Evolutionary conservation across 768 basidiomycete genomes (phyloP).

Genomic region (Pleurotus citrinopileatus): DNA sequence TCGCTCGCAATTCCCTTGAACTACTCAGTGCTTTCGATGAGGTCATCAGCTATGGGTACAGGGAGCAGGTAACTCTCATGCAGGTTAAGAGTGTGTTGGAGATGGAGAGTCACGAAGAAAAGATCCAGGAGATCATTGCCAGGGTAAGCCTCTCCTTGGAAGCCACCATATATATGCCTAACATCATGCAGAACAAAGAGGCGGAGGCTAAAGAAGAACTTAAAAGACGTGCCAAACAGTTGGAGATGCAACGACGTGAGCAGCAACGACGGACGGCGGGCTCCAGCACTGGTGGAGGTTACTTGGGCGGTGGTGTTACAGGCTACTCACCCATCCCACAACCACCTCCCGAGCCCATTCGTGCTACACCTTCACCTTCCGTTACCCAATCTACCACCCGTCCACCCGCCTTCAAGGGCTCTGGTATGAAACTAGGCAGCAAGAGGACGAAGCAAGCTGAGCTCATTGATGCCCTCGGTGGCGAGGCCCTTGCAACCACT

Average conservation of each 20-base stretch:
- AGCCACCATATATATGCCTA: background rate
- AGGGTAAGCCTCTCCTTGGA: constrained; percentile 51
- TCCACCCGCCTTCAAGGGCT: constrained; percentile 84
- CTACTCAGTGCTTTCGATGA: constrained; percentile 96
- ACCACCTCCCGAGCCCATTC: constrained; percentile 46
- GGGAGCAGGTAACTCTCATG: constrained; percentile 74
- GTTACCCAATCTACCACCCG: constrained; percentile 48
- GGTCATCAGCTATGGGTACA: constrained; percentile 86
- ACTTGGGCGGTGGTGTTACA: constrained; percentile 64
- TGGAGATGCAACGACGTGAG: constrained; percentile 96
- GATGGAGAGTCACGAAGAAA: constrained; percentile 92
- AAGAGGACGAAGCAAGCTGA: constrained; percentile 92
- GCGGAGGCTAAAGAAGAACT: constrained; percentile 99
- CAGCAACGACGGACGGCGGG: constrained; percentile 75
- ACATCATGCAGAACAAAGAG: constrained; percentile 80
- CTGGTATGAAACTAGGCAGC: constrained; percentile 94
- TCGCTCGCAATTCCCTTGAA: constrained; percentile 88
- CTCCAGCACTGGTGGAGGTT: constrained; percentile 45
- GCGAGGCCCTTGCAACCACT: constrained; percentile 61
- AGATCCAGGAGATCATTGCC: constrained; percentile 98
- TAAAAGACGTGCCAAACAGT: constrained; percentile 94
- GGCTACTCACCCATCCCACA: constrained; percentile 69
- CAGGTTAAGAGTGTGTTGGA: constrained; percentile 78
- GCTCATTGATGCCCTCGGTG: constrained; percentile 82
- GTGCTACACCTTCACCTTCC: constrained; percentile 35